Base-by-base conservation (phyloP, 2,329 filamentous ascomycete genomes). In the Phyllosticta capitalensis region DNA sequence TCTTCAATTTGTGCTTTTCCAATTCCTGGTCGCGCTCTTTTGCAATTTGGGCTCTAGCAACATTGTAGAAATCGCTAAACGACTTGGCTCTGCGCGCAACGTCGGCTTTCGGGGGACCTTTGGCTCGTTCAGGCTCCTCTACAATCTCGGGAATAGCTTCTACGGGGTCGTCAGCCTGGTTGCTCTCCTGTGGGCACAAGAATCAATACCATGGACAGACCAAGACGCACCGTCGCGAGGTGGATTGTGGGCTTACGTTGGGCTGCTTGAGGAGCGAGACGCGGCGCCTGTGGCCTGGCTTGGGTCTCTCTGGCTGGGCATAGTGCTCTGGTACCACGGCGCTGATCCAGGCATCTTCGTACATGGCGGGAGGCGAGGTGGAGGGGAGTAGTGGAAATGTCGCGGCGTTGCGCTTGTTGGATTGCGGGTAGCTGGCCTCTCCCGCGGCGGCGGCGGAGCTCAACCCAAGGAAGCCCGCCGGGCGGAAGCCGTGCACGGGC, bases 341-440 rank as follows among this genome's bases (percentile, higher is more conserved):
- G 67, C 73, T 89, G 75, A 92, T 90, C 88, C 89, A 92, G 28
- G 87, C 85, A 73, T 92, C 89, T 74, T 92, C 89, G 72, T 89
- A 89, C 87, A 90, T 91, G 65, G 65, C 76, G 54, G 64, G 63
- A 45, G 60, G 65, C 5, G 61, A 67, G 9, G 68, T 67, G 9
- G 22, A 22, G 49, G 20, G 48, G 55, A 9, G 24, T 3, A 21
- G 21, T 38, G 14, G 52, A 9, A 3, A 20, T 54, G 56, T 26
- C 48, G 56, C 53, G 50, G 51, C 21, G 24, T 48, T 17, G 56
- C 56, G 24, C 19, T 24, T 19, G 24, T 7, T 45, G 14, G 14
- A 6, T n/a, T 45, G 38, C 38, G 38, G 33, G 33, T 14, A 45
- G 38, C 38, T 45, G 38, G 38, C 38, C 38, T 45, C 38, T 45